Evolutionary conservation across 768 basidiomycete species (phyloP), one percentile per base, ranked within the genome.

Genomic region (Suillus tomentosus): DNA sequence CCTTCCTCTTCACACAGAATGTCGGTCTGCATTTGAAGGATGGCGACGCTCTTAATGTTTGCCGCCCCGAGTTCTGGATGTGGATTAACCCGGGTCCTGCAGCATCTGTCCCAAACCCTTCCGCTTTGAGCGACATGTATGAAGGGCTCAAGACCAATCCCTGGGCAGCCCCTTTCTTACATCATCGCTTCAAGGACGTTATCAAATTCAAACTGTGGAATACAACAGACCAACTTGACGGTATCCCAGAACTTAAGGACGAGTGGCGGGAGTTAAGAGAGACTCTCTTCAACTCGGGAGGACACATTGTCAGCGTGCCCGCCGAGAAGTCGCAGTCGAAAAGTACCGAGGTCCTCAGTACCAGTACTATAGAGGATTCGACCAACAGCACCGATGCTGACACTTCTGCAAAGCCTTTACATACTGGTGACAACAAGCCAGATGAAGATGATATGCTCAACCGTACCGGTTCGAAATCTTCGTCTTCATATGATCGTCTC

Each of bases 51-150:
- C 66, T 73, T 5, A 62, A 69, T 15, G 72, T 84, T 19, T 99
- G 97, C 76, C 85, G 95, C 42, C 94, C 97, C 1, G 87, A 96
- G 71, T 92, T 99, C 73, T 98, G 95, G 95, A 77, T 99, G 57
- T 99, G 96, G 96, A 96, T 99, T 74, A 98, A 96, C 73, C 95
- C 96, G 10, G 96, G 95, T n/a, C 95, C 95, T 3, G 95, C 96
- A 15, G 94, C 95, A 1, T 83, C 91, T 13, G 84, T 95, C 1
- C 94, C 94, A 0, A 95, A 96, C 71, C 91, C 92, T 15, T 83
- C 83, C 48, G 96, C 95, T 4, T 76, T 86, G 61, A 79, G 79
- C 34, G 90, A 96, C 71, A 96, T 98, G 95, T 91, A 85, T 73
- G 85, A 87, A 31, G 83, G 87, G 69, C 85, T 99, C 45, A 89